phyloP scores from a whole-genome alignment of 1,139 yeast genomes.

The Suhomyces terraborum region DNA sequence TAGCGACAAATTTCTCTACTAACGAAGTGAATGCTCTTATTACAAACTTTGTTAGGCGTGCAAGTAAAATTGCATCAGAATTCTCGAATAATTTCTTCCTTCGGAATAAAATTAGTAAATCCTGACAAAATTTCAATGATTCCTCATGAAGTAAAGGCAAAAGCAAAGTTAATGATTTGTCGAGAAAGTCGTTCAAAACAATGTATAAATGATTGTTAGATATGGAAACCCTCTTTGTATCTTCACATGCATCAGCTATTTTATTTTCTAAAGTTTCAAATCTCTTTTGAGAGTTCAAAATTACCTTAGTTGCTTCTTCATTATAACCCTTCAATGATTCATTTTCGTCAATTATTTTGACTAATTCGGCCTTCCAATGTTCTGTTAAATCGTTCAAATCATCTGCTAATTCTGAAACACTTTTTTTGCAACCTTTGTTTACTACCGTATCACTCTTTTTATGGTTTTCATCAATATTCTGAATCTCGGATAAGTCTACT shows the following conservation, averaged over 20 bases:
- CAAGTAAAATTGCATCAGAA: slow-evolving; percentile 16
- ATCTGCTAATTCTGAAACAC: neutral
- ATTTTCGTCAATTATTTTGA: neutral
- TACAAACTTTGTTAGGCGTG: slow-evolving; percentile 21
- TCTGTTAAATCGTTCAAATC: neutral
- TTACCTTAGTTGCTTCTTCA: slow-evolving; percentile 7
- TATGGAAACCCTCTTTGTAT: neutral
- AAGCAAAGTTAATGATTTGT: slow-evolving; percentile 12
- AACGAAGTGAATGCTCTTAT: slow-evolving; percentile 24
- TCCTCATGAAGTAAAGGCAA: slow-evolving; percentile 27
- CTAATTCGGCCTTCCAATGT: neutral
- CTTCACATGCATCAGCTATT: neutral
- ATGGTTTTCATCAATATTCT: neutral
- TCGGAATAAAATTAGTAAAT: slow-evolving; percentile 17
- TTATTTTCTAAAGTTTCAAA: neutral
- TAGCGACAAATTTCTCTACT: slow-evolving; percentile 21
- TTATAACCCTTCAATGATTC: slow-evolving; percentile 6
- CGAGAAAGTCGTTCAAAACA: slow-evolving; percentile 2
- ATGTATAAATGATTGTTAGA: slow-evolving; percentile 6
- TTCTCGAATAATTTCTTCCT: slow-evolving; percentile 14
- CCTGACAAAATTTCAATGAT: slow-evolving; percentile 19
- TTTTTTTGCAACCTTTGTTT: neutral
- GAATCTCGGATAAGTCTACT: too few relatives aligned
- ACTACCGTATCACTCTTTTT: too few relatives aligned
- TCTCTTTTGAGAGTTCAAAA: slow-evolving; percentile 5